Conservation (phyloP, 805 yeast genomes). For the Scheffersomyces lignosus region DNA sequence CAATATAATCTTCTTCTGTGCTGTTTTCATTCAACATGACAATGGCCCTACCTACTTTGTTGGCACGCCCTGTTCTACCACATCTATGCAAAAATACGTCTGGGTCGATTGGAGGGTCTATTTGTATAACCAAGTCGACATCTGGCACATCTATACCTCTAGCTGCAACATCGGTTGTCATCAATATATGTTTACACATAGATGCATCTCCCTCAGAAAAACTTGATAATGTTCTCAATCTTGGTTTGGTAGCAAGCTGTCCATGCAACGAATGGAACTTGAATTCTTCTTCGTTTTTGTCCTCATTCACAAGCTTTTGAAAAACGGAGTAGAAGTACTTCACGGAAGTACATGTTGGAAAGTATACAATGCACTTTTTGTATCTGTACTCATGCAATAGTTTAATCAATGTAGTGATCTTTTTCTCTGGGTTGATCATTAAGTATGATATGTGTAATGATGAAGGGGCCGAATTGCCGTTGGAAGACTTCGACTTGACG, state of each 20-base stretch:
- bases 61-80: slow-evolving; percentile 95
- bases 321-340: slow-evolving; percentile 69
- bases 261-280: slow-evolving; percentile 83
- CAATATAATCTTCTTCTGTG: slow-evolving; percentile 81
- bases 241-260: slow-evolving; percentile 75
- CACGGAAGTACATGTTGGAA: slow-evolving; percentile 88
- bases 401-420: slow-evolving; percentile 58
- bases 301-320: slow-evolving; percentile 34
- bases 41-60: slow-evolving; percentile 75
- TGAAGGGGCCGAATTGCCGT: slow-evolving; percentile 53
- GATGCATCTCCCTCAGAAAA: slow-evolving; percentile 51
- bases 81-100: slow-evolving; percentile 90
- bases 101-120: slow-evolving; percentile 94
- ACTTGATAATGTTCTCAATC: slow-evolving; percentile 66
- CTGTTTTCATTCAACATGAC: slow-evolving; percentile 66
- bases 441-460: slow-evolving; percentile 63
- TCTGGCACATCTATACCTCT: slow-evolving; percentile 95
- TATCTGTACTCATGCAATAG: slow-evolving; percentile 54
- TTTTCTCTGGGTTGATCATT: slow-evolving; percentile 57
- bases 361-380: slow-evolving; percentile 84
- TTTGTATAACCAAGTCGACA: slow-evolving; percentile 89
- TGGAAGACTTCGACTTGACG: slow-evolving; percentile 54
- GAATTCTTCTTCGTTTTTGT: slow-evolving; percentile 25
- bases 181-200: slow-evolving; percentile 54
- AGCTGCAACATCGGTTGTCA: slow-evolving; percentile 98